Evolutionary conservation across 805 yeast species (phyloP).

Genomic region (Saccharomycopsis microspora): DNA sequence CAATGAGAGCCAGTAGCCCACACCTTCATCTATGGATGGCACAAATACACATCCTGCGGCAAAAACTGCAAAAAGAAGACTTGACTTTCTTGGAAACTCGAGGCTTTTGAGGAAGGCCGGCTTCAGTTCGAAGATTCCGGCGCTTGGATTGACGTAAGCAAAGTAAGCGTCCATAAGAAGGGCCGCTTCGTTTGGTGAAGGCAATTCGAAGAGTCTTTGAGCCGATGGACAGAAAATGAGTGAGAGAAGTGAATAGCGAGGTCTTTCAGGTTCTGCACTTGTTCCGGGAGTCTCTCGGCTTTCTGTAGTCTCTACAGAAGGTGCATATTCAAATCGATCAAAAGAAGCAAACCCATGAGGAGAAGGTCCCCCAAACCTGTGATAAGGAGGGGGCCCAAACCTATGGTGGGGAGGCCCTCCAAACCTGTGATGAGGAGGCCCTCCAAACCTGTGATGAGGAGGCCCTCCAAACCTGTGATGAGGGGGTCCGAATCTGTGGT

Average conservation of each 20-base stretch:
- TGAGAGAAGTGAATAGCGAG: not conserved
- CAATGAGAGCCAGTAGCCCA: constrained; percentile 6
- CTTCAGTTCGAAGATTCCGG: constrained; percentile 26
- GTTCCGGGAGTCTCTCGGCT: too few species aligned
- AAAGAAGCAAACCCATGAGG: too few species aligned
- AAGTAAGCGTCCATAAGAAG: constrained; percentile 29
- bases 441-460: too few species aligned
- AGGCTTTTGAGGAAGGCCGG: constrained; percentile 19
- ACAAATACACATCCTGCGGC: not conserved
- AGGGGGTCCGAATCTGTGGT: too few species aligned
- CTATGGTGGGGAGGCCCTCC: too few species aligned
- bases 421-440: too few species aligned
- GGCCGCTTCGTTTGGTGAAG: constrained; percentile 25
- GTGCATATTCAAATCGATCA: too few species aligned
- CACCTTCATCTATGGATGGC: not conserved
- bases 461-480: too few species aligned
- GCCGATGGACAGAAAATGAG: not conserved
- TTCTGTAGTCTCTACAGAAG: too few species aligned
- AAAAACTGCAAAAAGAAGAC: constrained; percentile 5
- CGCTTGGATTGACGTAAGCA: constrained; percentile 29
- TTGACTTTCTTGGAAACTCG: not conserved
- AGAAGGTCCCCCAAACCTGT: too few species aligned
- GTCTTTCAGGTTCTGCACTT: too few species aligned
- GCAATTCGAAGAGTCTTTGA: constrained; percentile 24
- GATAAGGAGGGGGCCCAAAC: too few species aligned